phyloP scores from a whole-genome alignment of 2,329 filamentous ascomycete genomes.

The Fusarium sp. region DNA sequence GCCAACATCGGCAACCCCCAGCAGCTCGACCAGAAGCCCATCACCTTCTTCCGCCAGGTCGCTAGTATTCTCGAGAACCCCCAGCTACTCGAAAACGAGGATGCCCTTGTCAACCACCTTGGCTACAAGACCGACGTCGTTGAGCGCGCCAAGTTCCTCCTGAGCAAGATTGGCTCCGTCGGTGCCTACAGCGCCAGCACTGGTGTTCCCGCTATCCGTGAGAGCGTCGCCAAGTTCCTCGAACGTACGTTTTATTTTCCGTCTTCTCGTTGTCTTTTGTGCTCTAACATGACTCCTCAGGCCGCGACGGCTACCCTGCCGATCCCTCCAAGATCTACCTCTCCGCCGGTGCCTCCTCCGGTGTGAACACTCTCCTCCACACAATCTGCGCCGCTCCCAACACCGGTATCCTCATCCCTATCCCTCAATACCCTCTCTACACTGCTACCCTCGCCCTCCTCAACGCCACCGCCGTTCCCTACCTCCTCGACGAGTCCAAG shows the following conservation, averaged over 20 bases:
- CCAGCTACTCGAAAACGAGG: constrained; percentile 83
- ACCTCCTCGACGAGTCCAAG: constrained; percentile 90
- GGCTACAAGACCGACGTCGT: constrained; percentile 94
- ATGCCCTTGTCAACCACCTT: constrained; percentile 81
- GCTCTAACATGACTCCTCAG: constrained; percentile 56
- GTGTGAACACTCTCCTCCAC: constrained; percentile 93
- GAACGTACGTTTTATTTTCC: constrained; percentile 72
- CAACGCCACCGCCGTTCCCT: constrained; percentile 90
- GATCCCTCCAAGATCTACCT: constrained; percentile 89
- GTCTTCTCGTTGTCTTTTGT: not conserved
- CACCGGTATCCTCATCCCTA: constrained; percentile 91
- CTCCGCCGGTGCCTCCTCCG: constrained; percentile 91
- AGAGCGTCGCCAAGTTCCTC: constrained; percentile 94
- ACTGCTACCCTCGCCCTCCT: constrained; percentile 91
- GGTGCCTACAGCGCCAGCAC: constrained; percentile 97
- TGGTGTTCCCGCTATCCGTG: constrained; percentile 87
- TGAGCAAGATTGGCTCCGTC: constrained; percentile 89
- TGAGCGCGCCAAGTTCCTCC: constrained; percentile 83
- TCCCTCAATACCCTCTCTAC: constrained; percentile 98
- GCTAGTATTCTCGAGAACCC: constrained; percentile 95
- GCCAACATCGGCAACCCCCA: constrained; percentile 99
- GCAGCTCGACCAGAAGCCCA: constrained; percentile 98
- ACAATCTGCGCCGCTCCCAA: constrained; percentile 85
- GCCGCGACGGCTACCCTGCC: constrained; percentile 89
- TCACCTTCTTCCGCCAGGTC: constrained; percentile 99